Evolutionary conservation across 1,284 basidiomycete species (phyloP), one percentile per base, ranked within the genome.

Genomic region (Trichosporon inkin): DNA sequence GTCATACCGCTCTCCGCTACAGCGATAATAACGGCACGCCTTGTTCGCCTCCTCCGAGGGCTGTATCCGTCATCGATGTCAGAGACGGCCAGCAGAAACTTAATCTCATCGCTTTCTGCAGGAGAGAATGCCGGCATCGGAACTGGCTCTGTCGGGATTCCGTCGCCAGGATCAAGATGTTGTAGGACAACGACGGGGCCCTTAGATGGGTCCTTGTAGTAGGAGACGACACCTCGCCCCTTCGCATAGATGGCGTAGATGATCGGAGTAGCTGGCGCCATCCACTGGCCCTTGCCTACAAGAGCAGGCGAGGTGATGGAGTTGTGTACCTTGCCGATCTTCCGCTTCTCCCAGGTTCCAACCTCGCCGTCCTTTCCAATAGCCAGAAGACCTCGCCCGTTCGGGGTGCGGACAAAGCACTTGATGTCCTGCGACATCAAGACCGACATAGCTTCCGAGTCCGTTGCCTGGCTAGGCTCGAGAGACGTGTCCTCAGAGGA

Each of bases 21-120:
- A 8, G 73, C 77, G 34, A 77, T 74, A 40, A 79, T 69, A 37
- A 73, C 64, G 0, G 77, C 75, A 7, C 68, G 60, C n/a, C 72
- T 65, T 1, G 74, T 76, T 6, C 67, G 55, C 11, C 73, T 57
- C 20, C 65, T 66, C 17, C 63, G 54, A 1, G 65, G 62, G n/a
- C 69, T 71, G 49, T 68, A 67, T 0, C 77, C 77, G 60, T 79
- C 77, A 63, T 79, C 77, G 39, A 79, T 74, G 64, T 78, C 74
- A 2, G 76, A 77, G 2, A 77, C 69, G 0, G 75, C 77, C 16
- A 77, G 55, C 0, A 79, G 63, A 62, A 77, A 66, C 53, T 67
- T 63, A 10, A 78, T 62, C 10, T 71, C 63, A 58, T 78, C 76
- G 13, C 61, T 71, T 4, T 61, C 37, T 8, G 60, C 58, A 13